Conservation (phyloP, 2,329 filamentous ascomycete genomes). For the Cordyceps javanica region DNA sequence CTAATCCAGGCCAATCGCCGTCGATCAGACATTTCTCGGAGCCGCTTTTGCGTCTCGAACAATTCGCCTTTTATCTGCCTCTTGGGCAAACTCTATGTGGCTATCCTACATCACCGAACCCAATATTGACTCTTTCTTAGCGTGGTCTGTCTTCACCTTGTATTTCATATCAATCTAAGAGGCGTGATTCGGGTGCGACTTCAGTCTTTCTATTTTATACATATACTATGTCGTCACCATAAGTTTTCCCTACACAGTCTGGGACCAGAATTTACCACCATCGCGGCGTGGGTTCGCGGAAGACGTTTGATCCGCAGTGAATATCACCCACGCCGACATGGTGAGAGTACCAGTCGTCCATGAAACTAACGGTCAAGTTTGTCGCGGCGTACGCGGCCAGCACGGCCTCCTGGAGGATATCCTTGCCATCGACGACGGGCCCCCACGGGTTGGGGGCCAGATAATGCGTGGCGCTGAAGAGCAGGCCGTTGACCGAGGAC, state of each 20-base stretch:
- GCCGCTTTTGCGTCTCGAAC: too few relatives aligned
- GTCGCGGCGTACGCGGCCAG: not conserved
- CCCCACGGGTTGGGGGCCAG: not conserved
- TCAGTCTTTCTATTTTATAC: too few relatives aligned
- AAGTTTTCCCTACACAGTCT: not conserved
- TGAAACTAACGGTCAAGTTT: not conserved
- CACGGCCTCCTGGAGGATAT: not conserved
- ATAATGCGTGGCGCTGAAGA: constrained; percentile 13
- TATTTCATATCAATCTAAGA: too few relatives aligned
- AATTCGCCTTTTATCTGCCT: too few relatives aligned
- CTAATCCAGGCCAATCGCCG: not conserved
- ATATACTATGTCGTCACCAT: too few relatives aligned
- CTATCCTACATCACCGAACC: too few relatives aligned
- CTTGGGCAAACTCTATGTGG: too few relatives aligned
- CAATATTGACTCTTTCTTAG: too few relatives aligned
- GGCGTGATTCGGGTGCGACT: too few relatives aligned
- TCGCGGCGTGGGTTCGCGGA: not conserved
- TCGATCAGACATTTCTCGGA: too few relatives aligned
- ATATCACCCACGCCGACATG: not conserved
- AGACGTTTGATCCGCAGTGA: not conserved
- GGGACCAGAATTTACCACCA: not conserved
- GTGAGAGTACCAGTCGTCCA: not conserved
- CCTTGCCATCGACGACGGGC: not conserved
- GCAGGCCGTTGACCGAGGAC: constrained; percentile 18
- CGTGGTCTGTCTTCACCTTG: too few relatives aligned